Evolutionary conservation across 352 stramenopile species (phyloP), one percentile per base, ranked within the genome.

Genomic region (Globisporangium solare): DNA sequence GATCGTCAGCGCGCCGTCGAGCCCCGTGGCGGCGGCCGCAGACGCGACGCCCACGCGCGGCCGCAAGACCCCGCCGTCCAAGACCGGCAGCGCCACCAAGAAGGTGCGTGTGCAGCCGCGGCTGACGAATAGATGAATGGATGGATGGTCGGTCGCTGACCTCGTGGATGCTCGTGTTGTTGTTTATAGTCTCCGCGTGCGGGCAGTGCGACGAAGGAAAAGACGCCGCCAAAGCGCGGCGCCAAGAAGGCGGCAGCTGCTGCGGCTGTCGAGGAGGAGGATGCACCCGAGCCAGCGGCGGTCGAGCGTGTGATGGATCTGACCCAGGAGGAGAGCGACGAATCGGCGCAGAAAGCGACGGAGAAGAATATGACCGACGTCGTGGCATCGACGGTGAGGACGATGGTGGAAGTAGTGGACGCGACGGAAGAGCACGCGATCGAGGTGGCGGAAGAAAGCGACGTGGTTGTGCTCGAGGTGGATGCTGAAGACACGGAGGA

Each of bases 41-140:
- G 45, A 45, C 0, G 20, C 55, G 6, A 66, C 54, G 35, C 60
- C 55, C 39, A 66, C 60, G 21, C 60, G 47, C 20, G 27, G 37
- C 12, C 52, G 54, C 47, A 66, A 63, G 54, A 32, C 40, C 6
- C 11, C 48, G 48, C 39, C 39, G 39, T 43, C 39, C 13, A 35
- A 43, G 39, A 46, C 20, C 39, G 50, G 24, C 13, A 59, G 52
- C 51, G 52, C 51, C 5, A 51, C 58, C 24, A 64, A 64, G 27
- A 64, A 64, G 57, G 57, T 63, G 31, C 21, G 41, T 42, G 21
- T 51, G 21, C 37, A 27, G 3, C n/a, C n/a, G 39, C 5, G 49
- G 21, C 2, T 39, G 12, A 15, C 18, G 15, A 53, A 18, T 17
- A 6, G 20, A 20, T 40, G 39, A 14, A 37, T 40, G n/a, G n/a